phyloP scores from a whole-genome alignment of 352 stramenopile species.

The Globisporangium uncinulatum region DNA sequence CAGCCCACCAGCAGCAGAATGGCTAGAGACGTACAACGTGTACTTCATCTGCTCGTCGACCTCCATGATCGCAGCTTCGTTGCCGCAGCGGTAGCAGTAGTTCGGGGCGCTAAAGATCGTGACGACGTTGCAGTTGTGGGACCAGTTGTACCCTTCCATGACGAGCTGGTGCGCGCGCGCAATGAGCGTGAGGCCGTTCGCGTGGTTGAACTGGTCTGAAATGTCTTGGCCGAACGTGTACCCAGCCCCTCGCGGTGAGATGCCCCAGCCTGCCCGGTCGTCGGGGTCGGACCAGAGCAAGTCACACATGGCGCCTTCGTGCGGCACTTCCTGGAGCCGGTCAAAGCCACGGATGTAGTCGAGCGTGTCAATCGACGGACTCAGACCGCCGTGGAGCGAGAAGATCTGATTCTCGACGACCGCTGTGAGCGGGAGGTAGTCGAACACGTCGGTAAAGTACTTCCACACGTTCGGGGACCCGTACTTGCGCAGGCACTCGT shows the following conservation, averaged over 20 bases:
- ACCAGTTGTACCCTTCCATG: slow-evolving; percentile 93
- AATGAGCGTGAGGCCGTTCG: slow-evolving; percentile 92
- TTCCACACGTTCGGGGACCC: slow-evolving; percentile 79
- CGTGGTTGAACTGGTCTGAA: slow-evolving; percentile 91
- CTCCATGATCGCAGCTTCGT: slow-evolving; percentile 97
- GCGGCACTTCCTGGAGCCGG: slow-evolving; percentile 93
- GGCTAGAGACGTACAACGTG: slow-evolving; percentile 81
- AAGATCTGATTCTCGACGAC: slow-evolving; percentile 92
- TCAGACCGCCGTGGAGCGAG: slow-evolving; percentile 87
- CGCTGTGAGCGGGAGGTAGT: slow-evolving; percentile 95
- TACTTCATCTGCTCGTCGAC: slow-evolving; percentile 95
- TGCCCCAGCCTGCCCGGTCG: slow-evolving; percentile 92
- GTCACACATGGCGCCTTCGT: slow-evolving; percentile 98
- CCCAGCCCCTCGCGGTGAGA: slow-evolving; percentile 89
- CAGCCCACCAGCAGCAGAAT: neutral
- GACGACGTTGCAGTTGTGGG: slow-evolving; percentile 95
- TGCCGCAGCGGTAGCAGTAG: slow-evolving; percentile 99
- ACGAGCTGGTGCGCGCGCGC: slow-evolving; percentile 93
- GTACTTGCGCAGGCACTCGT: slow-evolving; percentile 99
- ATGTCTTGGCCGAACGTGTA: slow-evolving; percentile 94
- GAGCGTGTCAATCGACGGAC: slow-evolving; percentile 86
- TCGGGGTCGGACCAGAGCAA: slow-evolving; percentile 97
- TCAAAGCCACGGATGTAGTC: slow-evolving; percentile 94
- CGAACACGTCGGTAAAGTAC: slow-evolving; percentile 88
- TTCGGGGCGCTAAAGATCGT: slow-evolving; percentile 99